Base-by-base conservation (phyloP, 2,329 filamentous ascomycete genomes). In the Tolypocladium pustulatum region DNA sequence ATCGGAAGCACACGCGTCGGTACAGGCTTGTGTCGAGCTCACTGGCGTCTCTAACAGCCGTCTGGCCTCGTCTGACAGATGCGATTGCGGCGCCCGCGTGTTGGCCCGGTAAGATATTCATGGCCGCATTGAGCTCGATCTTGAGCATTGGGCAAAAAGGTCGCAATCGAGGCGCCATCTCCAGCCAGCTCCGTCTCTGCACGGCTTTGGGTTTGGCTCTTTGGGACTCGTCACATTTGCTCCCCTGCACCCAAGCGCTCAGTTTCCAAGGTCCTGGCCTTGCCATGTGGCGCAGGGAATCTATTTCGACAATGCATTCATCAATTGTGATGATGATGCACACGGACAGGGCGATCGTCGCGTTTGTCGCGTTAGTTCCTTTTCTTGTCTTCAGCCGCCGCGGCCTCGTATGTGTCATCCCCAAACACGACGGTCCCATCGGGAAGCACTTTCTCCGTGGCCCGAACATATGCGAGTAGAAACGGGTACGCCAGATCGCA, bases 401-500 rank as follows among this genome's bases (percentile, higher is more conserved):
- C 61, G 4, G 34, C 27, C 20, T 57, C 30, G 13, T 20, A 22
- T 6, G 25, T 30, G 36, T 4, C 30, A 34, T 63, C 62, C 20
- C 61, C 67, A 8, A 67, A 66, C 8, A 72, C 64, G 22, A 73
- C 60, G 5, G 68, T 71, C 22, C 77, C 76, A 60, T 78, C 71
- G 2, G 68, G 63, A 9, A 78, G 61, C 2, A 70, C 58, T 36
- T 61, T 68, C 59, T 78, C 76, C 3, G 72, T 75, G 54, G 68
- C 68, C 57, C 71, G 68, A 20, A 79, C 69, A 20, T 72, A 61
- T 22, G 67, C 71, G 53, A 81, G 63, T 12, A 77, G 61, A 52
- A 79, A 73, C 0, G 77, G 74, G 58, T 81, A 81, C 2, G 71
- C 63, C 15, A 77, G 40, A 61, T 81, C 79, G 54, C 73, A 76